These are phyloP conservation scores for Solanum hybrid DNA, from an alignment of 305 asterid genomes.

Conservation along the genomic window DNA sequence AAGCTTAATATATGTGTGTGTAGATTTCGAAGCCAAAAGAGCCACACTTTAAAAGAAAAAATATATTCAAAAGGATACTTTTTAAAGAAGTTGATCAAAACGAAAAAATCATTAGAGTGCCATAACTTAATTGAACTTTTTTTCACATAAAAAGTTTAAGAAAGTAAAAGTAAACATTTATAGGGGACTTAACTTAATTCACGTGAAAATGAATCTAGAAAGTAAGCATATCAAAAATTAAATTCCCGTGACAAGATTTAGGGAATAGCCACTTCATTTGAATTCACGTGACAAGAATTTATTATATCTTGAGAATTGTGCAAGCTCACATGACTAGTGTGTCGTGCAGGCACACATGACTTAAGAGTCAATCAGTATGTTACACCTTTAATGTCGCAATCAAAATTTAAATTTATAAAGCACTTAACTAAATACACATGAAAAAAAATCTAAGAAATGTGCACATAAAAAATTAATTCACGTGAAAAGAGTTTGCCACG, in stretches of 20 bases:
- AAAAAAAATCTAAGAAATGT: neutral
- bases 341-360: neutral
- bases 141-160: neutral
- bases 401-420: neutral
- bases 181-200: neutral
- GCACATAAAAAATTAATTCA: neutral
- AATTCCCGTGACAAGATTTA: neutral
- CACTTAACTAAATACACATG: neutral
- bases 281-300: neutral
- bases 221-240: neutral
- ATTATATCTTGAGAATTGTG: neutral
- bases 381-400: neutral
- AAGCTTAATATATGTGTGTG: neutral
- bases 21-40: neutral
- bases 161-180: too few relatives aligned
- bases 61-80: neutral
- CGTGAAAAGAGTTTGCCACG: neutral
- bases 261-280: too few relatives aligned
- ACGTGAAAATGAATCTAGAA: neutral
- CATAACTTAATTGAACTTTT: too few relatives aligned
- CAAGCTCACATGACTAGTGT: neutral
- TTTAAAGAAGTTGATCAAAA: neutral
- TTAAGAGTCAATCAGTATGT: neutral
- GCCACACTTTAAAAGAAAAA: neutral
- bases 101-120: neutral